Evolutionary conservation across 495 filamentous ascomycete genomes (phyloP), one percentile per base, ranked within the genome.

Genomic region (Aspergillus cavernicola): DNA sequence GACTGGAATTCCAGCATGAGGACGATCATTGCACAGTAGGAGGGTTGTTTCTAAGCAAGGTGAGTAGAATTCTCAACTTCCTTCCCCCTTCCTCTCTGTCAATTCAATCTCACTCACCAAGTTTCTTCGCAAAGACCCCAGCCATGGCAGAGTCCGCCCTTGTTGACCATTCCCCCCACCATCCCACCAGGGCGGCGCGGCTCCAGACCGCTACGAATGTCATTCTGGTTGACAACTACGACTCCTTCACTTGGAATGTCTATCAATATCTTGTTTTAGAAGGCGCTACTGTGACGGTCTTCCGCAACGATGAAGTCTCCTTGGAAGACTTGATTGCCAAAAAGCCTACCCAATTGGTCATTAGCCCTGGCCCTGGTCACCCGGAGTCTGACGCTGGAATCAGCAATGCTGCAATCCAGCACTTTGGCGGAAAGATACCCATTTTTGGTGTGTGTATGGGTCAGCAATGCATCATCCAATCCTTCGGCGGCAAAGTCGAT

Each of bases 371-470:
- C 31, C 93, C 93, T 7, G 93, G 93, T 16, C 95, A 97, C 66
- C 93, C 93, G 2, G 73, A 79, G 49, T 88, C 82, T 29, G 95
- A 99, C 72, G 89, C 93, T 2, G 93, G 93, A 47, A 84, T 97
- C 61, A 96, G 90, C 64, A 89, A 85, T 59, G 87, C 90, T 62
- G 93, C 90, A 32, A 96, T 99, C 64, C 71, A 82, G 58, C 74
- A 97, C 66, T 99, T 97, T 67, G 83, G 86, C n/a, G 93, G 93
- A 24, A 97, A 95, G 69, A 88, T 99, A 35, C 93, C 93, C 0
- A 79, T 99, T n/a, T 82, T 99, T 29, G 93, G 93, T 18, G 93
- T 99, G 15, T 99, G 93, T 66, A 97, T 99, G 92, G 93, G 93
- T 59, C 86, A 95, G 82, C 93, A 99, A 78, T 97, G 92, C 68